These are phyloP conservation scores for Collybia nuda DNA, from an alignment of 768 basidiomycete species.

Conservation along the genomic window DNA sequence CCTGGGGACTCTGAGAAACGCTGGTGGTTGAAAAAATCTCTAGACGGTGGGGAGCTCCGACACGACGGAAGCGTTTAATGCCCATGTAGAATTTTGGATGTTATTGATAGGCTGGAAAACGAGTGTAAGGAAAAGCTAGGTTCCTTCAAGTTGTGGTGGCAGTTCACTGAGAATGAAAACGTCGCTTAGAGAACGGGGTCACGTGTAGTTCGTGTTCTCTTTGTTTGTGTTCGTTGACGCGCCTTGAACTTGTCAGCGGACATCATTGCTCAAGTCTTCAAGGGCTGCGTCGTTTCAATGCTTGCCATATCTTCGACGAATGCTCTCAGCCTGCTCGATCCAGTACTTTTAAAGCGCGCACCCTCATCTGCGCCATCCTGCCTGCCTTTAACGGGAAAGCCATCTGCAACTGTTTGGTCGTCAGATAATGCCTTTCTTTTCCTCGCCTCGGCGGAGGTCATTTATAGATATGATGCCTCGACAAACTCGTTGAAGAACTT, in stretches of 20 bases:
- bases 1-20: too few species aligned
- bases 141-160: not conserved
- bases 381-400: constrained; percentile 28
- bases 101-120: too few species aligned
- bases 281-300: constrained; percentile 32
- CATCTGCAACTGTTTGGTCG: constrained; percentile 53
- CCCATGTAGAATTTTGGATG: too few species aligned
- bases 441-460: constrained; percentile 43
- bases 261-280: constrained; percentile 1
- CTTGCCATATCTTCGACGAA: constrained; percentile 52
- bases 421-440: constrained; percentile 55
- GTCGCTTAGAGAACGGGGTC: constrained; percentile 1
- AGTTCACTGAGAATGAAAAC: too few species aligned
- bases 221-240: constrained; percentile 17
- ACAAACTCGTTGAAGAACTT: constrained; percentile 45
- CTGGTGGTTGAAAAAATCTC: too few species aligned
- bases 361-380: constrained; percentile 41
- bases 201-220: constrained; percentile 10
- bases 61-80: too few species aligned
- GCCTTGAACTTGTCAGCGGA: constrained; percentile 2
- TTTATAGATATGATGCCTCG: constrained; percentile 54
- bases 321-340: constrained; percentile 49
- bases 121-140: too few species aligned
- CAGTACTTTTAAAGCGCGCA: constrained; percentile 42
- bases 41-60: too few species aligned